Base-by-base conservation (phyloP, 371 early-diverging fungal genomes). In the Dentiscutata heterogama region DNA sequence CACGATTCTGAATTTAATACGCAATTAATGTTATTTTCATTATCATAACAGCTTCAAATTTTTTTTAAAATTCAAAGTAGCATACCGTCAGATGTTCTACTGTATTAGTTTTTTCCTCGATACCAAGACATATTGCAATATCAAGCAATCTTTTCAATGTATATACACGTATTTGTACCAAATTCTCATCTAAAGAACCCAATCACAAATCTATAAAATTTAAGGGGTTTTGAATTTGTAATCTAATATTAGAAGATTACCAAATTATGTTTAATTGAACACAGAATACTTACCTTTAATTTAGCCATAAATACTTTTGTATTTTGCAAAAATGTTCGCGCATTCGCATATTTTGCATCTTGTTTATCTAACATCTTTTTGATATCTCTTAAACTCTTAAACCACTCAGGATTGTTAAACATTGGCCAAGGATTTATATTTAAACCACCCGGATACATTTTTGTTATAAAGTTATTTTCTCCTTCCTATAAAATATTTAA, bases 331-430 rank as follows among this genome's bases (percentile, higher is more conserved):
- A 79, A 79, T 25, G 35, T 68, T 53, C 65, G 67, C 0, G 80
- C 70, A 68, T 79, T 79, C 16, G 31, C 70, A 54, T 79, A 79
- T 39, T 53, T 79, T n/a, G 70, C n/a, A 11, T 79, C 70, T 16
- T 64, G 80, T 3, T 60, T 35, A 54, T 82, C 68, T 20, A 82
- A 27, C n/a, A 82, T 78, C 22, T 29, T 81, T 25, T 82, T 82
- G 16, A 82, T 25, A 20, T 20, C 46, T 22, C 22, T 68, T 39
- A 82, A 81, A 22, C 31, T 73, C 16, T 31, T 79, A 27, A 73
- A 82, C 60, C 84, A 79, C 8, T 51, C 31, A 20, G 80, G 22
- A n/a, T 79, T 70, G 22, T 67, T 68, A 35, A 79, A 79, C n/a
- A 79, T 25, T 22, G 80, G 70, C 80, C 80, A 79, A 29, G 80